These are phyloP conservation scores for Auricularia cornea DNA, from an alignment of 768 basidiomycete species.

Conservation along the genomic window DNA sequence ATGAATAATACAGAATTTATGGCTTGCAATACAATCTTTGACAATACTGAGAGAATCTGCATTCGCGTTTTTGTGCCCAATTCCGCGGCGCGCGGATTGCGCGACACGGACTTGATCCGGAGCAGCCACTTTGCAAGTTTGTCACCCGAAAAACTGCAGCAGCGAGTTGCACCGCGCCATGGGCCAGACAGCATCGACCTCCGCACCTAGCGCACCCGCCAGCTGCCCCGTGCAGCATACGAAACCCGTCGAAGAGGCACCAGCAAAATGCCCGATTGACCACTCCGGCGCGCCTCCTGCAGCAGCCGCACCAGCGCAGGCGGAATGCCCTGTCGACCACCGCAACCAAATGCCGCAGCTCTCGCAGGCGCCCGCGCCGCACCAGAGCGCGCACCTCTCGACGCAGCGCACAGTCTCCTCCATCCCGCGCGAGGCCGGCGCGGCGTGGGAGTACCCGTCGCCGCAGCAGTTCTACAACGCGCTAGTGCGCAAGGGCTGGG, in stretches of 20 bases:
- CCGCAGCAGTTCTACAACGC: slow-evolving; percentile 99
- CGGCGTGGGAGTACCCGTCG: slow-evolving; percentile 90
- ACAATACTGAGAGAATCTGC: too few species aligned
- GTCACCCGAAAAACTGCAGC: too few species aligned
- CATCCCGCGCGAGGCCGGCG: slow-evolving; percentile 57
- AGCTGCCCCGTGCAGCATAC: neutral
- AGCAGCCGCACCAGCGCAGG: slow-evolving; percentile 11
- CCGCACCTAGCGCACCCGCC: neutral
- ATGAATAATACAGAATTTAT: too few species aligned
- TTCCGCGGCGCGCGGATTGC: too few species aligned
- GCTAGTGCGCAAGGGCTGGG: slow-evolving; percentile 91
- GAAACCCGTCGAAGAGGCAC: slow-evolving; percentile 3
- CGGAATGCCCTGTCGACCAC: slow-evolving; percentile 32
- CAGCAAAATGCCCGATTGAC: slow-evolving; percentile 56
- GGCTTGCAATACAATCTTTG: too few species aligned
- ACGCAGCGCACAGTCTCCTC: slow-evolving; percentile 70
- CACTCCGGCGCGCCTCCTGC: slow-evolving; percentile 28
- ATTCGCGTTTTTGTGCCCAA: too few species aligned
- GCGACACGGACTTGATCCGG: too few species aligned
- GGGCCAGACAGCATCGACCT: neutral
- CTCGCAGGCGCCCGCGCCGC: slow-evolving; percentile 53
- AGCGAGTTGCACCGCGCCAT: neutral
- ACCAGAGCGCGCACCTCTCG: slow-evolving; percentile 55
- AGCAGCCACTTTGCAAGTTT: too few species aligned
- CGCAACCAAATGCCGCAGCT: slow-evolving; percentile 89